phyloP scores from a whole-genome alignment of 805 yeast species.

The Zygotorulaspora danielsina region DNA sequence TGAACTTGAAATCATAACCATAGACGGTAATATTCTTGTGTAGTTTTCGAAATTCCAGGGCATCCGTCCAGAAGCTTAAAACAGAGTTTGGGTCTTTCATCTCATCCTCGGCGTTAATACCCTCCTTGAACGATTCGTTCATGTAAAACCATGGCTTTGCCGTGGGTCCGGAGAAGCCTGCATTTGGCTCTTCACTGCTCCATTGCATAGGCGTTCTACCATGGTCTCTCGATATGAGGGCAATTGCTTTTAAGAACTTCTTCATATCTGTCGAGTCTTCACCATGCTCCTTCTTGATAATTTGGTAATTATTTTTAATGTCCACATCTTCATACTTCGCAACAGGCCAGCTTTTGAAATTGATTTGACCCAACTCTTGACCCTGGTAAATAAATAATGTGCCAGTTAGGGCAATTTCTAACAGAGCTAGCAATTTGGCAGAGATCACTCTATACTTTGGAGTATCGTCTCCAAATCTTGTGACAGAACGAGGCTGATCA shows the following conservation, averaged over 20 bases:
- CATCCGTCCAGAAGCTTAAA: conserved; percentile 43
- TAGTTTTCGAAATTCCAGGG: conserved; percentile 42
- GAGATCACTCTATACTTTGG: conserved; percentile 36
- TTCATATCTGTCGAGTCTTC: conserved; percentile 29
- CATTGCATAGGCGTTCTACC: conserved; percentile 57
- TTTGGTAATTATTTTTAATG: conserved; percentile 41
- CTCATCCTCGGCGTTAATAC: conserved; percentile 47
- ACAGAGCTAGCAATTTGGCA: conserved; percentile 46
- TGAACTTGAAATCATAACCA: conserved; percentile 42
- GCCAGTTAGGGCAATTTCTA: conserved; percentile 48
- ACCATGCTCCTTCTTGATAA: conserved; percentile 28
- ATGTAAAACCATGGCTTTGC: conserved; percentile 52
- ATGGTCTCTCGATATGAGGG: conserved; percentile 46
- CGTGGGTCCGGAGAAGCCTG: conserved; percentile 42
- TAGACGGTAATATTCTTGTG: conserved; percentile 43
- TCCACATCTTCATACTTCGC: conserved; percentile 50
- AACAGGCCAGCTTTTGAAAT: conserved; percentile 44
- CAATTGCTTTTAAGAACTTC: conserved; percentile 35
- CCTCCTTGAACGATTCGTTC: conserved; percentile 45
- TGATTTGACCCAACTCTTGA: conserved; percentile 56
- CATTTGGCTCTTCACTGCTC: conserved; percentile 39
- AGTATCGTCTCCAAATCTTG: conserved; percentile 48
- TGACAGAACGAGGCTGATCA: conserved; percentile 52
- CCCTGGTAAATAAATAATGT: conserved; percentile 57
- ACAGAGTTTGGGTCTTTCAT: conserved; percentile 44